These are phyloP conservation scores for Colletotrichum chrysophilum DNA, from an alignment of 2,329 filamentous ascomycete species.

Conservation along the genomic window DNA sequence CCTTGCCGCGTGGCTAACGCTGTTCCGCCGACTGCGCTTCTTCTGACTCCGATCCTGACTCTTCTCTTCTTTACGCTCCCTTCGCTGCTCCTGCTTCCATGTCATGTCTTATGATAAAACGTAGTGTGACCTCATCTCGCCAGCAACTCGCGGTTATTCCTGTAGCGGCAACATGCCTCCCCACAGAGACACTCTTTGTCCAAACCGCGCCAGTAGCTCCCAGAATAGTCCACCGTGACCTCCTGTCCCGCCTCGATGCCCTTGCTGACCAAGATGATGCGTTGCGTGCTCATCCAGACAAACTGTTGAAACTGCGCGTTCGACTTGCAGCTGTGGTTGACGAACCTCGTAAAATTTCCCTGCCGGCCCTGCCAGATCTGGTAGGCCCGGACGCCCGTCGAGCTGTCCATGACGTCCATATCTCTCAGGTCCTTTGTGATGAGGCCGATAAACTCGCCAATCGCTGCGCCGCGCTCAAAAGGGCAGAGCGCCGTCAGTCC, in stretches of 20 bases:
- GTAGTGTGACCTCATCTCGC: not conserved
- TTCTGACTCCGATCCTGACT: not conserved
- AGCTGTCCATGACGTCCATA: conserved; percentile 60
- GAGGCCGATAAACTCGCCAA: conserved; percentile 61
- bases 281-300: conserved; percentile 59
- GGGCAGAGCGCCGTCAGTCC: conserved; percentile 51
- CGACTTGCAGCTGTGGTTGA: conserved; percentile 63
- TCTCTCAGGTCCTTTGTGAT: conserved; percentile 57
- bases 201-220: conserved; percentile 61
- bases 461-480: conserved; percentile 56
- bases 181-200: conserved; percentile 61
- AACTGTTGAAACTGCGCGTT: conserved; percentile 64
- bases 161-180: conserved; percentile 55
- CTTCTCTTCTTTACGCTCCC: not conserved
- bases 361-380: conserved; percentile 63
- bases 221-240: conserved; percentile 63
- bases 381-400: conserved; percentile 42
- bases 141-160: not conserved
- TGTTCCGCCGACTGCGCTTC: not conserved
- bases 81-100: not conserved
- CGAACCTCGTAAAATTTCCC: conserved; percentile 64
- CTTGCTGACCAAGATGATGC: conserved; percentile 60
- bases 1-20: not conserved
- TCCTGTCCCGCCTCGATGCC: conserved; percentile 58
- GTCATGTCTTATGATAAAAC: not conserved